These are phyloP conservation scores for Phytopythium oedochilum DNA, from an alignment of 352 stramenopile genomes.

Conservation along the genomic window DNA sequence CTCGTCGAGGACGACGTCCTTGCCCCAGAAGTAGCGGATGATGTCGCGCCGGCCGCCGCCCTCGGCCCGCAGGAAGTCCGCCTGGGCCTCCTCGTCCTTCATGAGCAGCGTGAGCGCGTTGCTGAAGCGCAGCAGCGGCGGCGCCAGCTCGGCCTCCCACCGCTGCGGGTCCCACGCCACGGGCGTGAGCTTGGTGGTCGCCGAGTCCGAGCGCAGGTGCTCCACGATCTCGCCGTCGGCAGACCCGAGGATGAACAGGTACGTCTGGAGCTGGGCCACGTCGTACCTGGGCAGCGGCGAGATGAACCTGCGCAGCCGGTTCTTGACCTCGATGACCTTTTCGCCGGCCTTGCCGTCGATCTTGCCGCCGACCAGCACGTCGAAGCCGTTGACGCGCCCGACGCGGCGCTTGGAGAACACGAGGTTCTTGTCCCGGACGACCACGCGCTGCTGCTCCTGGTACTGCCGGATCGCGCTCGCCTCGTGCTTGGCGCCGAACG, in stretches of 20 bases:
- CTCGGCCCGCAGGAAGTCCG: constrained; percentile 40
- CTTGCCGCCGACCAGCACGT: constrained; percentile 75
- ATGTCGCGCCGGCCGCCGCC: constrained; percentile 54
- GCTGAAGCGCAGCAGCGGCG: constrained; percentile 64
- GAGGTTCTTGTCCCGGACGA: constrained; percentile 67
- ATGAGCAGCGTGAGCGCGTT: constrained; percentile 74
- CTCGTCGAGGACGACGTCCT: constrained; percentile 12
- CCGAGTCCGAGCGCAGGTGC: constrained; percentile 51
- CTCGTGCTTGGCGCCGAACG: constrained; percentile 66
- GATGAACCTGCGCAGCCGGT: constrained; percentile 67
- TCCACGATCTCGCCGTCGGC: constrained; percentile 77
- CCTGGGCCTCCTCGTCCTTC: constrained; percentile 47
- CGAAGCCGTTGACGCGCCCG: constrained; percentile 31
- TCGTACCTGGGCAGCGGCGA: constrained; percentile 75
- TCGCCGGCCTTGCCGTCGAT: constrained; percentile 75
- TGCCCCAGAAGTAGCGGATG: constrained; percentile 66
- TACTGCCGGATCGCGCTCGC: constrained; percentile 64
- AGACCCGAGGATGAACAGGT: constrained; percentile 70
- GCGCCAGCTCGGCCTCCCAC: constrained; percentile 64
- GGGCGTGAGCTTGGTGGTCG: constrained; percentile 62
- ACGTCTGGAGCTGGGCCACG: constrained; percentile 80
- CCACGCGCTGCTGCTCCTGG: constrained; percentile 45
- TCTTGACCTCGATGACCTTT: constrained; percentile 86
- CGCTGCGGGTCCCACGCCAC: constrained; percentile 60
- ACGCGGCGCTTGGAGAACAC: constrained; percentile 74